Evolutionary conservation across 106 monocot genomes (phyloP).

Genomic region (Triglochin maritima): DNA sequence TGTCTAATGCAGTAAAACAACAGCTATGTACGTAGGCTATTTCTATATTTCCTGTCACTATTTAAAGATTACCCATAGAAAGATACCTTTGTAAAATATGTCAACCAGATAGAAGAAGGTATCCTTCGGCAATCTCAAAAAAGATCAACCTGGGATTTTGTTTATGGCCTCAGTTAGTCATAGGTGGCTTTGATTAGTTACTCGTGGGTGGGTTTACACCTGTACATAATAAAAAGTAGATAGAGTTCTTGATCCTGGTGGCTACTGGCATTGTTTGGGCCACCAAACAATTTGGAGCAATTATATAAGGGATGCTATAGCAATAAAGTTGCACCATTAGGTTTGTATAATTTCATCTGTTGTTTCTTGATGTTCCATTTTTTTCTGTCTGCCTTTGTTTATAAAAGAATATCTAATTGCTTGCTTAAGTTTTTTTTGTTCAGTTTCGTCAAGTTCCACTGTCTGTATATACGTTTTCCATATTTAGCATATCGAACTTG

Average conservation of each 20-base stretch:
- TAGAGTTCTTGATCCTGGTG: conserved; percentile 64
- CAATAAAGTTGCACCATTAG: conserved; percentile 46
- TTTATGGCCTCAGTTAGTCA: not conserved
- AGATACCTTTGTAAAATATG: not conserved
- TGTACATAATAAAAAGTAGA: conserved; percentile 61
- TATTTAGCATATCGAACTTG: not conserved
- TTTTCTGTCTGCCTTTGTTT: too few relatives aligned
- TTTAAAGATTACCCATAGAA: not conserved
- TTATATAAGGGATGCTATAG: conserved; percentile 49
- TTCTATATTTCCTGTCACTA: not conserved
- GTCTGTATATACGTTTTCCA: conserved; percentile 47
- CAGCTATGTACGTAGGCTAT: too few relatives aligned
- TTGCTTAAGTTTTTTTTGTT: not conserved
- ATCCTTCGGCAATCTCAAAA: too few relatives aligned
- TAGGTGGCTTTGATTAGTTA: not conserved
- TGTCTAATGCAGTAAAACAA: too few relatives aligned
- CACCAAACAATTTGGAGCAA: conserved; percentile 64
- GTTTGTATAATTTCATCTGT: too few relatives aligned
- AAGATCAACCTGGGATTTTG: not conserved
- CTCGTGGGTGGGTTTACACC: conserved; percentile 28
- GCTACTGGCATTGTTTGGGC: conserved; percentile 70
- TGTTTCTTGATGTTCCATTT: too few relatives aligned
- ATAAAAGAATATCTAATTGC: too few relatives aligned
- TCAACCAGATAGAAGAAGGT: not conserved
- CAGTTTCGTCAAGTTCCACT: conserved; percentile 62